phyloP scores from a whole-genome alignment of 2,329 filamentous ascomycete genomes.

The Capronia epimyces region DNA sequence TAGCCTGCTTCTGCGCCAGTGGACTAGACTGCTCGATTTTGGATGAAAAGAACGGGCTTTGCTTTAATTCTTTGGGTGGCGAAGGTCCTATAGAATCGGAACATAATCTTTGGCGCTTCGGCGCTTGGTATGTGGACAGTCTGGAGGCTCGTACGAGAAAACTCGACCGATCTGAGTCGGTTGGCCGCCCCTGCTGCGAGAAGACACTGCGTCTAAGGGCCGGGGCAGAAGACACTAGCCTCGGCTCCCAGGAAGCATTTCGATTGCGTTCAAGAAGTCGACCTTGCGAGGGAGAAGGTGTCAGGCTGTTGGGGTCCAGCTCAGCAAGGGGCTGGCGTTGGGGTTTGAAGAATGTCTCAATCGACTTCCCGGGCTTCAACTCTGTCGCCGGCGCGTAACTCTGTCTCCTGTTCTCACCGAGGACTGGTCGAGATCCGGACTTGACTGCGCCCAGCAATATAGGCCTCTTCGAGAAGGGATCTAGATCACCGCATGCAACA shows the following conservation, averaged over 20 bases:
- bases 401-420: constrained; percentile 37
- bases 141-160: constrained; percentile 38
- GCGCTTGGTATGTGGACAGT: constrained; percentile 42
- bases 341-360: constrained; percentile 61
- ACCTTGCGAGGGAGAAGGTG: constrained; percentile 61
- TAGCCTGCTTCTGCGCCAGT: constrained; percentile 34
- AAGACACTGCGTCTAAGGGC: constrained; percentile 35
- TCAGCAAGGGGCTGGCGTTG: constrained; percentile 61
- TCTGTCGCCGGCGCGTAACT: constrained; percentile 44
- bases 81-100: constrained; percentile 41
- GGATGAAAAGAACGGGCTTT: constrained; percentile 47
- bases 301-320: constrained; percentile 62
- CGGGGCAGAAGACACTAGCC: constrained; percentile 41
- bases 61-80: constrained; percentile 33
- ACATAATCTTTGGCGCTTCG: constrained; percentile 50
- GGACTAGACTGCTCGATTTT: constrained; percentile 36
- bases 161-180: constrained; percentile 39
- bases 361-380: constrained; percentile 56
- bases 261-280: constrained; percentile 51
- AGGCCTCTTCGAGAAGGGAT: constrained; percentile 56
- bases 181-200: constrained; percentile 37
- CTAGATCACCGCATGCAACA: constrained; percentile 74
- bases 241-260: constrained; percentile 51
- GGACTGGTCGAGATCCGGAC: constrained; percentile 32
- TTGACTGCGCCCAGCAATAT: constrained; percentile 21